Evolutionary conservation across 2,329 filamentous ascomycete species (phyloP), one percentile per base, ranked within the genome.

Genomic region (Stagonosporopsis tanaceti): DNA sequence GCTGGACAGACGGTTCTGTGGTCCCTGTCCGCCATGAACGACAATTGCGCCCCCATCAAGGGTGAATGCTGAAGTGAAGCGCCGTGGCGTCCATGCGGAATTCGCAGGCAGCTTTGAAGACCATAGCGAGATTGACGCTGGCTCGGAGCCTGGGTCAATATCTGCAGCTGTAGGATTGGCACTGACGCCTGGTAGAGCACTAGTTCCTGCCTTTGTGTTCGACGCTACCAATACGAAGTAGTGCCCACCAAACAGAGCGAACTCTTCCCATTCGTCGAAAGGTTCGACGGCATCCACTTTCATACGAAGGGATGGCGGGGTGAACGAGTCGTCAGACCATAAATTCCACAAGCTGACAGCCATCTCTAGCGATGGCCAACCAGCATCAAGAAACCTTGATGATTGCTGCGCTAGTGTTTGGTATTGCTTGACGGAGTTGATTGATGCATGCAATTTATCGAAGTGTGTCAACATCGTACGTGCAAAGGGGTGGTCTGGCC

Each of bases 261-360:
- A 93, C 69, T 97, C 94, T 76, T 98, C 94, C 92, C 92, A 97
- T 76, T 97, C 93, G 74, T 98, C 94, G 71, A 98, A 97, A 0
- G 89, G 87, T 70, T 97, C 94, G 15, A 93, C 76, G 0, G 78
- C 71, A 65, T 97, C 89, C 14, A 97, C 77, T 11, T 78, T 78
- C 34, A 73, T 78, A 61, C 91, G 84, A 60, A 91, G 83, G 1
- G 81, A 76, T 1, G 82, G 69, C 6, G 80, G 81, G 20, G 96
- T 77, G 72, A 93, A 93, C 2, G 78, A 71, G 14, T 86, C 80
- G 63, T 90, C 86, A 11, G 84, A 86, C 93, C 93, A 97, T 1
- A 93, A 80, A 53, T 92, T 85, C 92, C 93, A 97, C 11, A 97
- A 80, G 66, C 88, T 91, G 72, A 85, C 84, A 51, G 66, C 66